Evolutionary conservation across 495 filamentous ascomycete genomes (phyloP).

Genomic region (Tuber indicum): DNA sequence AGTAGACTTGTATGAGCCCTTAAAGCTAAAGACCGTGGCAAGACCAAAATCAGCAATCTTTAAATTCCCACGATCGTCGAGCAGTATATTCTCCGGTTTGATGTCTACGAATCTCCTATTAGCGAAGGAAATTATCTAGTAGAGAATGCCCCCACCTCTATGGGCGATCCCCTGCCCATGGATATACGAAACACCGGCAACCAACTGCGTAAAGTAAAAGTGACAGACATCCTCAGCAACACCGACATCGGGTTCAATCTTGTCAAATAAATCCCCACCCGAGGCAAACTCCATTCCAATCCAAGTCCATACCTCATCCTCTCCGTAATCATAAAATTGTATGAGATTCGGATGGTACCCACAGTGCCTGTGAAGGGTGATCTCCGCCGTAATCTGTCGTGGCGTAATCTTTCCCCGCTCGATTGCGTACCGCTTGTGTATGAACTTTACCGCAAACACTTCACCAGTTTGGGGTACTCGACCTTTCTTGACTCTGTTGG

Average conservation of each 20-base stretch:
- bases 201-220: slow-evolving; percentile 88
- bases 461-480: slow-evolving; percentile 58
- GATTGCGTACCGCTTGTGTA: slow-evolving; percentile 90
- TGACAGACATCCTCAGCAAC: slow-evolving; percentile 89
- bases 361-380: slow-evolving; percentile 77
- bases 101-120: slow-evolving; percentile 51
- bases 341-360: slow-evolving; percentile 90
- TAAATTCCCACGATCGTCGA: slow-evolving; percentile 74
- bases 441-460: slow-evolving; percentile 95
- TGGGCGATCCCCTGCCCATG: slow-evolving; percentile 87
- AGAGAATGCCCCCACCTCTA: slow-evolving; percentile 44
- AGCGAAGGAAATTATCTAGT: neutral
- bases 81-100: slow-evolving; percentile 83
- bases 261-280: slow-evolving; percentile 79
- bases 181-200: slow-evolving; percentile 87
- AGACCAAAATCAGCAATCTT: slow-evolving; percentile 98
- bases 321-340: slow-evolving; percentile 76
- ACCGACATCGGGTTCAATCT: slow-evolving; percentile 76
- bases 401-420: slow-evolving; percentile 79
- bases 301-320: slow-evolving; percentile 89
- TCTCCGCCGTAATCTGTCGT: slow-evolving; percentile 82
- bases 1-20: slow-evolving; percentile 69
- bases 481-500: slow-evolving; percentile 83
- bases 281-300: slow-evolving; percentile 97
- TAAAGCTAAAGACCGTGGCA: slow-evolving; percentile 84